Evolutionary conservation across 306 rosid genomes (phyloP).

Genomic region (Medicago truncatula): DNA sequence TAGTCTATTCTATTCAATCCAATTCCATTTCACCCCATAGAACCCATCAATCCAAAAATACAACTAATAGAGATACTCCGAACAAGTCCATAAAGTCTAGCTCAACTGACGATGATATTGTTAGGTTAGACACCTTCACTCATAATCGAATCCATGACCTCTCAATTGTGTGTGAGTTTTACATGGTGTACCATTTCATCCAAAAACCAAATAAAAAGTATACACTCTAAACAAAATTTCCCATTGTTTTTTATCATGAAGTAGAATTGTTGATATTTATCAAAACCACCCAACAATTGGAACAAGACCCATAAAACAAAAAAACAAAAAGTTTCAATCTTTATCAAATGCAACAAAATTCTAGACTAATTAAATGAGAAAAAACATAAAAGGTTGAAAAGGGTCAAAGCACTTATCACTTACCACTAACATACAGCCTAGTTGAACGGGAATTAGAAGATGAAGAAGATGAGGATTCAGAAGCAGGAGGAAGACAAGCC

Average conservation of each 20-base stretch:
- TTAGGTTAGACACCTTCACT: too few relatives aligned
- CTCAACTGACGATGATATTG: too few relatives aligned
- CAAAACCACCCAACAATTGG: conserved; percentile 7
- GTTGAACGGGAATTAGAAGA: conserved; percentile 51
- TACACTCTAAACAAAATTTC: background rate
- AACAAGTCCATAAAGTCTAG: too few relatives aligned
- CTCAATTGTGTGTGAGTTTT: too few relatives aligned
- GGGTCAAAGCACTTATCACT: conserved; percentile 34
- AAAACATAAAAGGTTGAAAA: background rate
- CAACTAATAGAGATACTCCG: too few relatives aligned
- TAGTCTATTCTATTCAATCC: background rate
- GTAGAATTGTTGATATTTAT: background rate
- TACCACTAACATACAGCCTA: conserved; percentile 87
- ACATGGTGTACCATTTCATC: too few relatives aligned
- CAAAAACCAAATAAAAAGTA: too few relatives aligned
- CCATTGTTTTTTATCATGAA: too few relatives aligned
- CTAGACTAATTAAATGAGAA: background rate
- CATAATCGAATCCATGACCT: too few relatives aligned
- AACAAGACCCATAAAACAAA: conserved; percentile 7
- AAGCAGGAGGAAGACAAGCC: conserved; percentile 52
- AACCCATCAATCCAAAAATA: background rate
- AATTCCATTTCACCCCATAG: background rate
- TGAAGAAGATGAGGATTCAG: conserved; percentile 47
- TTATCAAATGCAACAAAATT: conserved; percentile 4
- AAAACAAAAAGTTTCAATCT: conserved; percentile 13